Conservation (phyloP, 2,329 filamentous ascomycete species). For the Thelonectria olida region DNA sequence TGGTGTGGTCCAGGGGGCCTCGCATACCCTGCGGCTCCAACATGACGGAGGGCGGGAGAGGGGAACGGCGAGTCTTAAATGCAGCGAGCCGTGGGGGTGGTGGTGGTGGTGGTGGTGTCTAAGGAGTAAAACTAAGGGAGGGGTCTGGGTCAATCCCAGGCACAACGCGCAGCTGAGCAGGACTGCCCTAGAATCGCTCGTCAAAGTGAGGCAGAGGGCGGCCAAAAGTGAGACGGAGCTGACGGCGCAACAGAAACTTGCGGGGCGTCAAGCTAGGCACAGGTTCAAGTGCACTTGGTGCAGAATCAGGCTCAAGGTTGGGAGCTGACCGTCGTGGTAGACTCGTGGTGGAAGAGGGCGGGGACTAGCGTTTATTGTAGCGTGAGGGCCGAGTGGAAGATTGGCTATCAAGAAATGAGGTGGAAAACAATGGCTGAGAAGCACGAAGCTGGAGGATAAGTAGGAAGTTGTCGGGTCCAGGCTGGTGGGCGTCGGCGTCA, state of each 20-base stretch:
- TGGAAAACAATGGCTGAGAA: slow-evolving; percentile 13
- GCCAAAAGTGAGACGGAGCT: slow-evolving; percentile 39
- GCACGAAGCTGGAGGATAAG: slow-evolving; percentile 22
- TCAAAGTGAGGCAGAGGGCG: slow-evolving; percentile 35
- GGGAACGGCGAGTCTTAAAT: slow-evolving; percentile 34
- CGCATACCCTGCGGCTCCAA: slow-evolving; percentile 45
- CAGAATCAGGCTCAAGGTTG: slow-evolving; percentile 6
- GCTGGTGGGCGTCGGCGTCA: slow-evolving; percentile 38
- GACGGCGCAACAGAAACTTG: slow-evolving; percentile 9
- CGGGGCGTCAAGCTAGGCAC: slow-evolving; percentile 11
- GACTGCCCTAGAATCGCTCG: slow-evolving; percentile 21
- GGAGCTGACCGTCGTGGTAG: slow-evolving; percentile 7
- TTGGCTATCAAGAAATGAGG: background rate
- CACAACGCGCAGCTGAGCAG: slow-evolving; percentile 30
- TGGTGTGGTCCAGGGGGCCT: slow-evolving; percentile 46
- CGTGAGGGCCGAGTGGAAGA: slow-evolving; percentile 11
- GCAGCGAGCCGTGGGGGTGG: slow-evolving; percentile 32
- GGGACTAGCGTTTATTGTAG: slow-evolving; percentile 4
- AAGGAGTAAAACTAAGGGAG: slow-evolving; percentile 31
- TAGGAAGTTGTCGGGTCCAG: slow-evolving; percentile 15
- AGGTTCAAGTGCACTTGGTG: too few species aligned
- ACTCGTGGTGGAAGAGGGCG: background rate
- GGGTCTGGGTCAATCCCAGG: slow-evolving; percentile 29
- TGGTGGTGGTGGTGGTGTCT: slow-evolving; percentile 14
- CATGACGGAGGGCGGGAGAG: slow-evolving; percentile 35